Evolutionary conservation across 2,329 filamentous ascomycete species (phyloP).

Genomic region (Zalaria sp.): DNA sequence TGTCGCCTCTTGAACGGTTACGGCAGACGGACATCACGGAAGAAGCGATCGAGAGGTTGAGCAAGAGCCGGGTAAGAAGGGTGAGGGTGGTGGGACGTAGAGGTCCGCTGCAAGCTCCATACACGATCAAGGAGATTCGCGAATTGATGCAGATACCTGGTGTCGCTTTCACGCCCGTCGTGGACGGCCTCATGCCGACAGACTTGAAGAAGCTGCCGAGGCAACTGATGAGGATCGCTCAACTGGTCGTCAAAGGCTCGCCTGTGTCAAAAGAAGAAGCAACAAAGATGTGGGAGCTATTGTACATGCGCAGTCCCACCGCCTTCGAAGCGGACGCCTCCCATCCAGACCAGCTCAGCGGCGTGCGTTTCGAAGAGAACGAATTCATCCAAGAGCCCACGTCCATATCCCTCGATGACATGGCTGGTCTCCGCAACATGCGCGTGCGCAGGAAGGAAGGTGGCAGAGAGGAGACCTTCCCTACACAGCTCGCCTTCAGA

Average conservation of each 20-base stretch:
- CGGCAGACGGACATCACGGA: slow-evolving; percentile 80
- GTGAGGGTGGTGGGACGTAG: slow-evolving; percentile 82
- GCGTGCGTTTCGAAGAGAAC: slow-evolving; percentile 51
- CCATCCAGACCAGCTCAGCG: slow-evolving; percentile 39
- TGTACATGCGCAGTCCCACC: slow-evolving; percentile 70
- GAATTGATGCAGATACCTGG: slow-evolving; percentile 68
- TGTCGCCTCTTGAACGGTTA: slow-evolving; percentile 60
- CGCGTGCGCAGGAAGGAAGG: slow-evolving; percentile 3
- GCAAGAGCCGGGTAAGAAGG: slow-evolving; percentile 58
- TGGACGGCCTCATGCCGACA: slow-evolving; percentile 50
- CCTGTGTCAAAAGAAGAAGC: slow-evolving; percentile 32
- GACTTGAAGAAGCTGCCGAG: slow-evolving; percentile 59
- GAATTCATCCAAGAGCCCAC: slow-evolving; percentile 21
- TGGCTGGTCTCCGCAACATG: slow-evolving; percentile 4
- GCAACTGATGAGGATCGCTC: slow-evolving; percentile 61
- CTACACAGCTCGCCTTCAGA: slow-evolving; percentile 65
- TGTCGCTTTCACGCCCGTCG: slow-evolving; percentile 58
- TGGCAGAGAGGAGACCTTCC: slow-evolving; percentile 23
- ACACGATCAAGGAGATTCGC: slow-evolving; percentile 87
- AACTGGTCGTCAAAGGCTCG: slow-evolving; percentile 68
- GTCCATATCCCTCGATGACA: slow-evolving; percentile 21
- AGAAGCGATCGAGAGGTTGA: slow-evolving; percentile 60
- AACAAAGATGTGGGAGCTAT: slow-evolving; percentile 64
- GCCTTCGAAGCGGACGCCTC: slow-evolving; percentile 44
- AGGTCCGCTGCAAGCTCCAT: slow-evolving; percentile 71